Base-by-base conservation (phyloP, 495 filamentous ascomycete genomes). In the Neurospora hispaniola region DNA sequence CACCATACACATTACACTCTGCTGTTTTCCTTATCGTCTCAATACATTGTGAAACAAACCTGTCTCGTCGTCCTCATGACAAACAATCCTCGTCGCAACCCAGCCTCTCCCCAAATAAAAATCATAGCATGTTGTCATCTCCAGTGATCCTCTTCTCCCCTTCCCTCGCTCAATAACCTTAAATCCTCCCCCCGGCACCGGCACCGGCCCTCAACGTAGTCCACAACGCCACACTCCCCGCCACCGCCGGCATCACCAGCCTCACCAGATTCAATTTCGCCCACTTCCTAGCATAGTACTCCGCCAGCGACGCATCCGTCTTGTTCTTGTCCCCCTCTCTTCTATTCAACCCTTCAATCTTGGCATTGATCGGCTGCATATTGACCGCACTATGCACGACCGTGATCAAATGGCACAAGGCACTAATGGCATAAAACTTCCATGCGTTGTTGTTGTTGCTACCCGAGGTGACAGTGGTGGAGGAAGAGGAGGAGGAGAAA, bases 331-430 rank as follows among this genome's bases (percentile, higher is more conserved):
- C 27, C 4, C 54, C 23, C 35, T 31, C 31, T 2, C 74, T 43
- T 4, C 40, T 41, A 1, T 41, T 41, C 46, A 86, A 76, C 12
- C 75, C 82, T 31, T 83, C 81, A 20, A 86, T 70, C 78, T 84
- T 84, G 69, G 78, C 79, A 73, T 86, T 86, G 70, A 86, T 73
- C 62, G 84, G 83, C 81, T 85, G 84, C 85, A 86, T 85, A 71
- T 86, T 86, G 4, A 82, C 9, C 3, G 84, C 85, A 20, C 80
- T 82, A 69, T 86, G 84, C 42, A 86, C 72, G n/a, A 86, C 81
- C 0, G 80, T 84, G 41, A 82, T 74, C 14, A 86, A 74, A 48
- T 86, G 84, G 70, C 81, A 81, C 8, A 77, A 39, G 41, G 84
- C 83, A 1, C 78, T 73, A 9, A 84, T 38, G 0, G 82, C 82